These are phyloP conservation scores for Lasiodiplodia sp. DNA, from an alignment of 2,329 filamentous ascomycete species.

Conservation along the genomic window DNA sequence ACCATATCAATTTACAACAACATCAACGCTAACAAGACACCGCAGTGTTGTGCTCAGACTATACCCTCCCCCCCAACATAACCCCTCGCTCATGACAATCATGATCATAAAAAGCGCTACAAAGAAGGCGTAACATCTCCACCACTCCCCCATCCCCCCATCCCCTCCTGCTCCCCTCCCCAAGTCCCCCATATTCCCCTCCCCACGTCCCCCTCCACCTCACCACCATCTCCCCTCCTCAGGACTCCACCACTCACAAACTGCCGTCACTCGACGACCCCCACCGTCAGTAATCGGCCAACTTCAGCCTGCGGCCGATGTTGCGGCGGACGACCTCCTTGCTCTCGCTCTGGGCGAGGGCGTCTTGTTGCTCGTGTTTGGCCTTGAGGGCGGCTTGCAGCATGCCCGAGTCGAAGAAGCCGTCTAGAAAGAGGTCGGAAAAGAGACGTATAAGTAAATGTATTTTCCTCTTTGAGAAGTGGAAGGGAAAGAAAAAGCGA, in stretches of 20 bases:
- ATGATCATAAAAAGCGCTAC: neutral
- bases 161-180: too few species aligned
- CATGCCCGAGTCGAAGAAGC: conserved; percentile 98
- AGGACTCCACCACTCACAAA: neutral
- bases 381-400: conserved; percentile 85
- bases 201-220: neutral
- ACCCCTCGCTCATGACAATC: neutral
- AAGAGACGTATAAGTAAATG: neutral
- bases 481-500: neutral
- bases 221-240: neutral
- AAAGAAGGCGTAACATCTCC: neutral
- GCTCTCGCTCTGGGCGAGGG: conserved; percentile 58
- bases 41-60: neutral
- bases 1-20: neutral
- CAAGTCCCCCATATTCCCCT: too few species aligned
- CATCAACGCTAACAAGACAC: neutral
- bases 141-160: neutral
- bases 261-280: neutral
- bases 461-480: conserved; percentile 5
- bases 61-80: neutral
- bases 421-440: conserved; percentile 66
- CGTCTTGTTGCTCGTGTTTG: conserved; percentile 59
- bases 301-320: conserved; percentile 75
- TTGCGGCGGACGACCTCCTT: conserved; percentile 71
- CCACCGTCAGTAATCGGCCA: conserved; percentile 68